Evolutionary conservation across 768 basidiomycete species (phyloP), one percentile per base, ranked within the genome.

Genomic region (Russula vinacea): DNA sequence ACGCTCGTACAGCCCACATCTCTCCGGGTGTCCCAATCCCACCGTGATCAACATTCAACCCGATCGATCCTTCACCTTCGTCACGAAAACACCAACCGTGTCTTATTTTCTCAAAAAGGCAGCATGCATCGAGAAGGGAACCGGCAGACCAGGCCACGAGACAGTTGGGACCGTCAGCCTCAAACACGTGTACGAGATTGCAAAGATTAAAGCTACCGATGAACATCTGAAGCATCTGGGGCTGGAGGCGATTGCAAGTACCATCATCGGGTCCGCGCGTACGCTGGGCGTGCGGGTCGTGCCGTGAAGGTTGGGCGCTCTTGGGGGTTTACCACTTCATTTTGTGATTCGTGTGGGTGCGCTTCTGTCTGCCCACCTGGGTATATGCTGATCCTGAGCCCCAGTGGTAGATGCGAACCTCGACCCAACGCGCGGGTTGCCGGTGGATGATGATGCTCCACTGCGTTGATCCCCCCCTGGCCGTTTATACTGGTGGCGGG

Each of bases 131-230:
- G 90, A 93, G 72, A 94, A 94, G 77, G 96, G 94, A 17, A 85
- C 92, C 53, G 90, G 85, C 50, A 85, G 86, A 72, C 87, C 92
- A 70, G 86, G 92, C 62, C 84, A 89, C 77, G 88, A 90, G 71
- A 78, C 81, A 64, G 80, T 84, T 66, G 92, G 89, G 56, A 93
- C 90, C 52, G 82, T 98, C 74, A 90, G 84, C 73, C 82, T 98
- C 71, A 99, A 99, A 81, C 95, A 98, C 80, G 84, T 98, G 74
- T 98, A 94, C 76, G 97, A 98, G 81, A 97, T 99, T 74, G 93
- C 96, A 42, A 96, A 92, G 82, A 90, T 99, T 76, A 99, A 99
- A 80, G 83, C 85, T 58, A 84, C 82, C 72, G 97, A 99, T 78
- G 89, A 89, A 67, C 89, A 93, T 74, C 78, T 97, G 80, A 89